phyloP scores from a whole-genome alignment of 2,329 filamentous ascomycete genomes.

The Pseudogymnoascus sp. region DNA sequence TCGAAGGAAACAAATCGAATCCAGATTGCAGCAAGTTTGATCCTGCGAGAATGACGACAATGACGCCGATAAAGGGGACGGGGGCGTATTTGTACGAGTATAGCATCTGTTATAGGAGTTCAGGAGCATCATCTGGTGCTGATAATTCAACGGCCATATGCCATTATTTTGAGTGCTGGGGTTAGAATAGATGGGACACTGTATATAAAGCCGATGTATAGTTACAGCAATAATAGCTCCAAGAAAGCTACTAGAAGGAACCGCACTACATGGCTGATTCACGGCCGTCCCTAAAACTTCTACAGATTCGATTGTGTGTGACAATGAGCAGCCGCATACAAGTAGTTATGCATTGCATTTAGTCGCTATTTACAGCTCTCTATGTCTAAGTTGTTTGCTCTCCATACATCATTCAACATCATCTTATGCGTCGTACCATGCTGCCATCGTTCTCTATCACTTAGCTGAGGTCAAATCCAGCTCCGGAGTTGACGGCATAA shows the following conservation, averaged over 20 bases:
- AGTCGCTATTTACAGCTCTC: not conserved
- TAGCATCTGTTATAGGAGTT: constrained; percentile 2
- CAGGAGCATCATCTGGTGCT: not conserved
- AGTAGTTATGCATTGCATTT: not conserved
- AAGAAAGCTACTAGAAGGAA: not conserved
- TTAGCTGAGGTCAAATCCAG: constrained; percentile 79
- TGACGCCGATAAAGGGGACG: not conserved
- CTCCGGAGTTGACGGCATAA: constrained; percentile 82
- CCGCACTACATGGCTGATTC: not conserved
- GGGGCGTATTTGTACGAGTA: not conserved
- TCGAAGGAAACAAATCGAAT: not conserved
- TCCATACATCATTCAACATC: not conserved
- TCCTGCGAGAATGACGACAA: not conserved
- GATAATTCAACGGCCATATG: constrained; percentile 4
- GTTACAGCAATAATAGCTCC: not conserved
- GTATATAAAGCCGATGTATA: not conserved
- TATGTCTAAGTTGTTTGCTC: not conserved
- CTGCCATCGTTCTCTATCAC: not conserved
- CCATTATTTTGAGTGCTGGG: not conserved
- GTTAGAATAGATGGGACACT: not conserved
- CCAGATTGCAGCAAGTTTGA: not conserved
- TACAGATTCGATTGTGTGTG: not conserved
- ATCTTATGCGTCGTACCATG: not conserved
- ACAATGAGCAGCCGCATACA: not conserved
- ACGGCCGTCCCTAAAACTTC: not conserved